These are phyloP conservation scores for Penicillium soppii DNA, from an alignment of 495 filamentous ascomycete genomes.

Conservation along the genomic window DNA sequence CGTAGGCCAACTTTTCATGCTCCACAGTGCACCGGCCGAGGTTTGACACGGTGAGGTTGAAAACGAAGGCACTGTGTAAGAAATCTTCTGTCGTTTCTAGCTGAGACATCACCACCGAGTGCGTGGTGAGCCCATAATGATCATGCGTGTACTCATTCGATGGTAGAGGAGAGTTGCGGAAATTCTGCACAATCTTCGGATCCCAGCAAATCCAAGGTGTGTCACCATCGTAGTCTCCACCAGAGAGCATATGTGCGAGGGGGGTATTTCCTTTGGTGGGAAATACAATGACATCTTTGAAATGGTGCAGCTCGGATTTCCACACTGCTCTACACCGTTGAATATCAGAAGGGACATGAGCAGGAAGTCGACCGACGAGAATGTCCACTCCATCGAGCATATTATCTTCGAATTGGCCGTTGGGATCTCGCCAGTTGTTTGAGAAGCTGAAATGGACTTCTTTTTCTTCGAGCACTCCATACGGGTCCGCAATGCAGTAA, in stretches of 20 bases:
- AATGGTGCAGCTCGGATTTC: constrained; percentile 66
- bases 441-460: constrained; percentile 86
- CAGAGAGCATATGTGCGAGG: constrained; percentile 79
- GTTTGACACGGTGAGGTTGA: constrained; percentile 63
- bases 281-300: constrained; percentile 88
- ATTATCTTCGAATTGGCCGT: constrained; percentile 58
- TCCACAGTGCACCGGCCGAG: constrained; percentile 75
- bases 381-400: constrained; percentile 69
- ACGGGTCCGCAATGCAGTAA: constrained; percentile 81
- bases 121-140: constrained; percentile 58
- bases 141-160: constrained; percentile 38
- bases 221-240: constrained; percentile 95
- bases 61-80: constrained; percentile 56
- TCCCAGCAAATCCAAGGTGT: constrained; percentile 93
- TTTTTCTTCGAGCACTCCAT: constrained; percentile 63
- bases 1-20: constrained; percentile 71
- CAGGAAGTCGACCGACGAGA: constrained; percentile 82
- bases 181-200: constrained; percentile 66
- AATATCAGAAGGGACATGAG: constrained; percentile 79
- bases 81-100: constrained; percentile 41
- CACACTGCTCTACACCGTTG: constrained; percentile 66
- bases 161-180: constrained; percentile 66
- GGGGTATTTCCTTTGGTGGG: constrained; percentile 65
- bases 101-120: constrained; percentile 43
- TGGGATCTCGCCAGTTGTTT: constrained; percentile 51